These are phyloP conservation scores for Phytophthora podocarpi DNA, from an alignment of 352 stramenopile species.

Conservation along the genomic window DNA sequence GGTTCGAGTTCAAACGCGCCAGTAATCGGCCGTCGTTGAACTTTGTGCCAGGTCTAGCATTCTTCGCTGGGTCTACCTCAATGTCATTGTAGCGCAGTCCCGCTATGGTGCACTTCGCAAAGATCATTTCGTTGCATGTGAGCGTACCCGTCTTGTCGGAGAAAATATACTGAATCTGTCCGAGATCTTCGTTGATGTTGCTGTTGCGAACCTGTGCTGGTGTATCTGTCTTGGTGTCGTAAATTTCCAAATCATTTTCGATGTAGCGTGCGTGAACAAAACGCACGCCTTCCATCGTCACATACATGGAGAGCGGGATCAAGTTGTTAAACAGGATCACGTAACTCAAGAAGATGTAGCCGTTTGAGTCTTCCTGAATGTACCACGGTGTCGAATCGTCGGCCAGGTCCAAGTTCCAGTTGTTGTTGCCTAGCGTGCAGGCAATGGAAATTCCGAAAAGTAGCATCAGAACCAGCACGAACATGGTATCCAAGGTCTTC, in stretches of 20 bases:
- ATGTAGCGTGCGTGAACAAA: slow-evolving; percentile 89
- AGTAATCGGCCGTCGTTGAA: slow-evolving; percentile 85
- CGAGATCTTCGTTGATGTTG: slow-evolving; percentile 90
- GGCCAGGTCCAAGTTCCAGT: slow-evolving; percentile 77
- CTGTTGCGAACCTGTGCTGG: slow-evolving; percentile 85
- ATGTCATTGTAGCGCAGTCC: slow-evolving; percentile 92
- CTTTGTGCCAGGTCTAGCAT: slow-evolving; percentile 59
- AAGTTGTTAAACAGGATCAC: slow-evolving; percentile 92
- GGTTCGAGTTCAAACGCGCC: slow-evolving; percentile 72
- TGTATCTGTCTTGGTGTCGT: slow-evolving; percentile 69
- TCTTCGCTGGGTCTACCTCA: slow-evolving; percentile 54
- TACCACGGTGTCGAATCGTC: slow-evolving; percentile 68
- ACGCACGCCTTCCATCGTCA: slow-evolving; percentile 90
- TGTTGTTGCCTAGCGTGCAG: slow-evolving; percentile 85
- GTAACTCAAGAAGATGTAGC: slow-evolving; percentile 91
- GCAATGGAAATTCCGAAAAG: slow-evolving; percentile 86
- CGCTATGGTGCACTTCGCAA: slow-evolving; percentile 92
- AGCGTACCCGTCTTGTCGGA: slow-evolving; percentile 90
- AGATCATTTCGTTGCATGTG: slow-evolving; percentile 90
- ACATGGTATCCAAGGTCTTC: slow-evolving; percentile 89
- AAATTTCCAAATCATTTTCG: slow-evolving; percentile 87
- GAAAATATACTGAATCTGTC: slow-evolving; percentile 92
- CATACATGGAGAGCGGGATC: slow-evolving; percentile 90
- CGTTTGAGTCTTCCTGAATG: slow-evolving; percentile 64
- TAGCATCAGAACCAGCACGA: slow-evolving; percentile 85